Evolutionary conservation across 768 basidiomycete genomes (phyloP).

Genomic region (Symmetrospora coprosmae): DNA sequence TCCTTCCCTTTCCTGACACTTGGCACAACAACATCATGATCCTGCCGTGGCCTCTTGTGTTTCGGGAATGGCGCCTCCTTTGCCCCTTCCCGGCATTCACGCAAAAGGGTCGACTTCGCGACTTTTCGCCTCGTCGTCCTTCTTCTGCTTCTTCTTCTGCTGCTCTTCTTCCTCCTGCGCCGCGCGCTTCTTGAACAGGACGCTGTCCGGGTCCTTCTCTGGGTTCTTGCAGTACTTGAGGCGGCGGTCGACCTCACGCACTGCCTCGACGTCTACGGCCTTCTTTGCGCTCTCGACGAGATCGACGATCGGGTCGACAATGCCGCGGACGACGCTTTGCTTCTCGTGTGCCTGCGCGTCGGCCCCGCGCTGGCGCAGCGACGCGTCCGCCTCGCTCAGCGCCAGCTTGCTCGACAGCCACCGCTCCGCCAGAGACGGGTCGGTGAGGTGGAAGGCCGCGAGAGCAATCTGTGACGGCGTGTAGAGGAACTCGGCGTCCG

Average conservation of each 20-base stretch:
- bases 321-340: constrained; percentile 37
- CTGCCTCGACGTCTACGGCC: constrained; percentile 62
- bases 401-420: constrained; percentile 42
- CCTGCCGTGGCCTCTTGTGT: too few species aligned
- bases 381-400: background rate
- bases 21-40: too few species aligned
- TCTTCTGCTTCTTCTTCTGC: constrained; percentile 8
- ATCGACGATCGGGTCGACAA: constrained; percentile 46
- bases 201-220: constrained; percentile 79
- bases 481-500: constrained; percentile 81
- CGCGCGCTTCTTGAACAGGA: constrained; percentile 28
- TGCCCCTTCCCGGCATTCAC: background rate
- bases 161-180: constrained; percentile 9
- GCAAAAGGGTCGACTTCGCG: background rate
- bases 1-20: too few species aligned
- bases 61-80: too few species aligned
- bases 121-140: background rate
- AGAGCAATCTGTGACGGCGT: constrained; percentile 87
- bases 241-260: constrained; percentile 76
- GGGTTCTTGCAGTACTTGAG: constrained; percentile 85
- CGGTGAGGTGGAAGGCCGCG: constrained; percentile 55
- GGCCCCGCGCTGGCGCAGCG: constrained; percentile 5
- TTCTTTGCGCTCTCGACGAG: constrained; percentile 48
- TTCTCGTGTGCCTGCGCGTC: constrained; percentile 25
- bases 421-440: constrained; percentile 47